phyloP scores from a whole-genome alignment of 805 yeast genomes.

The Spathaspora girioi region DNA sequence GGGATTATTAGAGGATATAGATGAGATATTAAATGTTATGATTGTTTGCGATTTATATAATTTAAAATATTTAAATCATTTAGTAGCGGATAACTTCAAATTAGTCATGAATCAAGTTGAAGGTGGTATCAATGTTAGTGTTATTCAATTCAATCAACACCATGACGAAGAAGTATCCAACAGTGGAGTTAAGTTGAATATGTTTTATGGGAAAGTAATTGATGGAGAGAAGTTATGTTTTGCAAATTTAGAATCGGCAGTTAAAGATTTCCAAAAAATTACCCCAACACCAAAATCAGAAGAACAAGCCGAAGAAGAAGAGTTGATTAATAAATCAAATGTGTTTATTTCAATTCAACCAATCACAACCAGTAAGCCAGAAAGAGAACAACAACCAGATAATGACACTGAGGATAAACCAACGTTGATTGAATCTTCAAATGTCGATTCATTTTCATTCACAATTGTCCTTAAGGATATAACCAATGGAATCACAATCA shows the following conservation, averaged over 20 bases:
- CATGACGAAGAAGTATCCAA: slow-evolving; percentile 14
- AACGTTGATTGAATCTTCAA: slow-evolving; percentile 42
- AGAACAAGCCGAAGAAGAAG: slow-evolving; percentile 12
- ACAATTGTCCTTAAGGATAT: slow-evolving; percentile 74
- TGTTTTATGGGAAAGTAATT: slow-evolving; percentile 70
- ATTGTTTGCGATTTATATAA: slow-evolving; percentile 65
- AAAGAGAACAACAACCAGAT: slow-evolving; percentile 9
- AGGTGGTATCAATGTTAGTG: slow-evolving; percentile 65
- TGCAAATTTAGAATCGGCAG: slow-evolving; percentile 81
- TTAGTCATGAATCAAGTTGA: slow-evolving; percentile 71
- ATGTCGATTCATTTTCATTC: slow-evolving; percentile 64
- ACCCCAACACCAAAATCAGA: slow-evolving; percentile 13
- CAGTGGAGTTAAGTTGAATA: slow-evolving; percentile 52
- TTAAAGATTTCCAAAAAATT: slow-evolving; percentile 37
- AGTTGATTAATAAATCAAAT: slow-evolving; percentile 45
- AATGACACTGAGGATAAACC: slow-evolving; percentile 20
- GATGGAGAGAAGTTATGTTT: slow-evolving; percentile 87
- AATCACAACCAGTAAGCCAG: slow-evolving; percentile 26
- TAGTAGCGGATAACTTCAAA: slow-evolving; percentile 53
- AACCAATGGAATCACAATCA: slow-evolving; percentile 69
- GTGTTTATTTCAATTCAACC: slow-evolving; percentile 73
- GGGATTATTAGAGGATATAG: slow-evolving; percentile 58
- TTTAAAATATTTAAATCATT: slow-evolving; percentile 43
- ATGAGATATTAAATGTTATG: slow-evolving; percentile 37
- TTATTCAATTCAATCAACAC: slow-evolving; percentile 45